Evolutionary conservation across 2,329 filamentous ascomycete genomes (phyloP), one percentile per base, ranked within the genome.

Genomic region (Fusarium pseudocircinatum): DNA sequence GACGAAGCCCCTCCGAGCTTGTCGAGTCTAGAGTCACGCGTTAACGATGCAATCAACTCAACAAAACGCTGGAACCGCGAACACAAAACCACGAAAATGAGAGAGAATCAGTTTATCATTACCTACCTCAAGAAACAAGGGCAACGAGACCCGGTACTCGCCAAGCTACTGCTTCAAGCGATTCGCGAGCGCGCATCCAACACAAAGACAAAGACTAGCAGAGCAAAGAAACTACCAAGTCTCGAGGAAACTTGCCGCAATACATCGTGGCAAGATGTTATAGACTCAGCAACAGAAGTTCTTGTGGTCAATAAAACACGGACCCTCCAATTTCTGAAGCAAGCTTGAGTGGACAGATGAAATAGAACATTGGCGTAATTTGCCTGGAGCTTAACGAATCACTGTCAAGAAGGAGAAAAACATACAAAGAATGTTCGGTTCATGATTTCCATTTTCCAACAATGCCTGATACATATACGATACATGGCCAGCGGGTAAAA

Each of bases 61-160:
- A 83, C 82, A 16, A 79, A 81, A 46, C 80, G 82, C 43, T 84
- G 82, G 82, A 81, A 84, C 68, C 76, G 76, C 34, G 82, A 83
- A 36, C 80, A 82, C 74, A 83, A 83, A 60, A 78, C 72, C 11
- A 83, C 81, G 5, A 52, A 44, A 32, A 69, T 78, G 44, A 39
- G 68, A n/a, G 82, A 83, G 37, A 74, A 73, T 22, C 61, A 67
- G 15, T 84, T 83, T 56, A 74, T 75, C 32, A 67, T 69, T 22
- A 77, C 73, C 28, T 84, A 84, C 59, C 78, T 84, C 56, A 78
- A 72, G 60, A 80, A 83, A 60, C 82, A 84, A 61, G 79, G 78
- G 4, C 80, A 80, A 59, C 77, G 82, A 28, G 82, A 83, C 47
- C 72, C 79, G 13, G 54, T 57, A 42, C 75, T 84, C 70, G 82